phyloP scores from a whole-genome alignment of 306 rosid genomes.

The Quercus ilex region DNA sequence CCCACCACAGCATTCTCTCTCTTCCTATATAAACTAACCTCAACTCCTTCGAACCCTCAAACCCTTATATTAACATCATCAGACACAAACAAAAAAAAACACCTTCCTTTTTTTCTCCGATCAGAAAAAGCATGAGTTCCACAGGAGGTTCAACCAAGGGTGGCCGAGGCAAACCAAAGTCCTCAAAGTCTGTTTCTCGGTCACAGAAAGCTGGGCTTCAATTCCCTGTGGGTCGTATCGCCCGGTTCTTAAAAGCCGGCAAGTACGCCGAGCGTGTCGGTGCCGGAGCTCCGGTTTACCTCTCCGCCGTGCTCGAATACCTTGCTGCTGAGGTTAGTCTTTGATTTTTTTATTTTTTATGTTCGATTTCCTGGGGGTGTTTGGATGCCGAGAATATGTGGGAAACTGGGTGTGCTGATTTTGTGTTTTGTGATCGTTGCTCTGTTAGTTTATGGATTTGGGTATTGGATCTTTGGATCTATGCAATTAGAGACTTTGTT shows the following conservation, averaged over 20 bases:
- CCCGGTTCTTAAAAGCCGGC: slow-evolving; percentile 77
- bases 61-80: neutral
- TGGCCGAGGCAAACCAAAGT: slow-evolving; percentile 91
- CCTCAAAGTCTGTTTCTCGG: slow-evolving; percentile 76
- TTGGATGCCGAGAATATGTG: too few species aligned
- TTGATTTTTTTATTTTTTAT: too few species aligned
- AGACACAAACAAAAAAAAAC: too few species aligned
- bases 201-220: slow-evolving; percentile 87
- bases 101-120: too few species aligned
- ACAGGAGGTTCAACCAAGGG: slow-evolving; percentile 64
- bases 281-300: slow-evolving; percentile 91
- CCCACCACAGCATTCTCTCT: neutral
- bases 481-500: too few species aligned
- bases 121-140: slow-evolving; percentile 51
- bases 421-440: too few species aligned
- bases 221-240: slow-evolving; percentile 87
- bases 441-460: too few species aligned
- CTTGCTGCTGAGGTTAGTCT: slow-evolving; percentile 77
- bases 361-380: too few species aligned
- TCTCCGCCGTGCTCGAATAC: slow-evolving; percentile 85
- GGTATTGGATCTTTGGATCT: too few species aligned
- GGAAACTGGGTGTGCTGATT: too few species aligned
- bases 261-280: slow-evolving; percentile 94
- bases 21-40: neutral
- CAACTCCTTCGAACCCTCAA: neutral